Base-by-base conservation (phyloP, 305 asterid genomes). In the Petunia hybrid region DNA sequence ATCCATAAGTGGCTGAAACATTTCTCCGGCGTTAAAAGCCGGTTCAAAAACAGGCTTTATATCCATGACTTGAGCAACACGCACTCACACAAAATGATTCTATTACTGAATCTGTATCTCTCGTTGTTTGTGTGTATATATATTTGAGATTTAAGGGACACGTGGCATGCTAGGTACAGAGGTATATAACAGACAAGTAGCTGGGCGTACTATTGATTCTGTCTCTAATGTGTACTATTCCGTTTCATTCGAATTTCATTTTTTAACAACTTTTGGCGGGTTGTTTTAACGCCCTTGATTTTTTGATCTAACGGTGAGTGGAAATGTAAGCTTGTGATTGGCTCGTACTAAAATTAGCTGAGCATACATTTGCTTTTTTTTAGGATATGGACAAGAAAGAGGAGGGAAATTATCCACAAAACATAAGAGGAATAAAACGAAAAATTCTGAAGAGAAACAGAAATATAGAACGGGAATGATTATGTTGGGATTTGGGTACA, bases 211-310 rank as follows among this genome's bases (percentile, higher is more conserved):
- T 80, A 78, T 63, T 56, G 70, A 36, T 39, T 41, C 45, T 87
- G 81, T 82, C 84, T 77, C 89, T 87, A 86, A 82, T 55, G 65
- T 3, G 78, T 53, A 73, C 78, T 6, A 36, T 53, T 46, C 63
- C 64, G 64, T 74, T 74, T 38, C 56, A 42, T 80, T 68, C 63
- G 42, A 51, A 81, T 62, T 85, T 64, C 88, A 77, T 63, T 84
- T 56, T 75, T 22, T 57, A n/a, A 0, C 39, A 41, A 4, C 35
- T 63, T 51, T 66, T 31, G 13, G 76, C n/a, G 2, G 45, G 10
- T 40, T 80, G 2, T 0, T 60, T 41, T 39, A 16, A 36, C 36
- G 2, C 87, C 89, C 81, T 87, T 39, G 68, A 90, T 83, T 87
- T 46, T 16, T 22, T 64, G 63, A 86, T 87, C 86, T 74, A 79